Base-by-base conservation (phyloP, 129 eudicot genomes). In the Chrysanthemum makinoi region DNA sequence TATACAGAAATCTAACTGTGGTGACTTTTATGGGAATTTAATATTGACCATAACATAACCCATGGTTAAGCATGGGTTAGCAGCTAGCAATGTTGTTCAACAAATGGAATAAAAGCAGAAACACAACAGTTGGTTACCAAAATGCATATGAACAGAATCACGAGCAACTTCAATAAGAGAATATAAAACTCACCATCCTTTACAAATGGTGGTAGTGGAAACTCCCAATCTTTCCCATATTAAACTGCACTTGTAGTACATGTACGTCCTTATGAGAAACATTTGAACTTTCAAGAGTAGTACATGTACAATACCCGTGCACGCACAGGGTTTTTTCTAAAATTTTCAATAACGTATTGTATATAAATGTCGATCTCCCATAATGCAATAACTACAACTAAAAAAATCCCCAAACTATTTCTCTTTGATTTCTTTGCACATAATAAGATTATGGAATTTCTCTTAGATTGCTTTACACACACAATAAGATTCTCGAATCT, bases 121-220 rank as follows among this genome's bases (percentile, higher is more conserved):
- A 46, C 66, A 43, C 46, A 33, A 39, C 26, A 68, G 57, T 16
- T 1, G 5, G 18, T 46, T 46, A 65, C 35, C 61, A 69, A 62
- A 22, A 72, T 26, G 77, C 33, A 14, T 13, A 70, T 53, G n/a
- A n/a, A n/a, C n/a, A n/a, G n/a, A n/a, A n/a, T n/a, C n/a, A n/a
- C n/a, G n/a, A n/a, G n/a, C n/a, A n/a, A n/a, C n/a, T n/a, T n/a
- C n/a, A n/a, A n/a, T n/a, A n/a, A n/a, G n/a, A n/a, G n/a, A n/a
- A n/a, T 57, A 52, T 61, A 24, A 55, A 50, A 82, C 91, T 87
- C 68, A 93, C 98, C 98, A 89, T 68, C 98, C 98, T 72, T 89
- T 95, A 28, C 98, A 80, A 89, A 93, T 60, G 98, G 98, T 35
- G 98, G 98, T 75, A 93, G 20, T 7, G 96, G 98, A 76, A 93